A percentile compares a stretch with the other conserved stretches of the same genome.
Conservation (phyloP, 768 basidiomycete species). For the Suillus brevipes region DNA sequence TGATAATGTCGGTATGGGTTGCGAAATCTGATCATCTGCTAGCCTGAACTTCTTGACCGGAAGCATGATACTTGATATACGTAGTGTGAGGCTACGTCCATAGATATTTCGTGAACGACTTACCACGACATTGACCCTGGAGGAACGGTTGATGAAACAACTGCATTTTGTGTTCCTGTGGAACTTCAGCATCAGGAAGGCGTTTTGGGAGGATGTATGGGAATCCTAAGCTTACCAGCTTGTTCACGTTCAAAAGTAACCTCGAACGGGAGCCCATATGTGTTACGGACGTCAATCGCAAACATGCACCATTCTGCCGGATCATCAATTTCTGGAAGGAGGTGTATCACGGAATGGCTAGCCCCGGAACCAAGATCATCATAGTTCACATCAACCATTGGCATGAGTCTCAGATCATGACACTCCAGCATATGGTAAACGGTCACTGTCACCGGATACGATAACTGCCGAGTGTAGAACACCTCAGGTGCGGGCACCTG, state of each 20-base stretch:
- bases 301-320: conserved; percentile 82
- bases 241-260: conserved; percentile 71
- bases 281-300: conserved; percentile 87
- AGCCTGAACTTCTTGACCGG: conserved; percentile 74
- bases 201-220: not conserved
- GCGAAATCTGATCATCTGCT: conserved; percentile 52
- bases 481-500: conserved; percentile 40
- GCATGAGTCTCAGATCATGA: conserved; percentile 76
- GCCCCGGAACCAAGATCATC: conserved; percentile 23
- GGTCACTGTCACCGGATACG: conserved; percentile 87
- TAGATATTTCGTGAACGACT: conserved; percentile 17
- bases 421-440: conserved; percentile 96
- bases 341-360: conserved; percentile 21
- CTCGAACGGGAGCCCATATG: conserved; percentile 90
- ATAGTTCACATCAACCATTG: conserved; percentile 39
- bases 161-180: conserved; percentile 42
- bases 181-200: conserved; percentile 4
- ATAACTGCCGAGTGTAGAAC: conserved; percentile 85
- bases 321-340: conserved; percentile 43
- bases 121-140: conserved; percentile 87
- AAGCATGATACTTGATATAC: conserved; percentile 54
- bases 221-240: conserved; percentile 45
- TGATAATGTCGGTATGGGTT: conserved; percentile 80
- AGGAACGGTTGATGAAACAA: conserved; percentile 64
- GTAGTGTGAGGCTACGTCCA: conserved; percentile 10